These are phyloP conservation scores for Rhodotorula sp. DNA, from an alignment of 1,284 basidiomycete genomes.

Conservation along the genomic window DNA sequence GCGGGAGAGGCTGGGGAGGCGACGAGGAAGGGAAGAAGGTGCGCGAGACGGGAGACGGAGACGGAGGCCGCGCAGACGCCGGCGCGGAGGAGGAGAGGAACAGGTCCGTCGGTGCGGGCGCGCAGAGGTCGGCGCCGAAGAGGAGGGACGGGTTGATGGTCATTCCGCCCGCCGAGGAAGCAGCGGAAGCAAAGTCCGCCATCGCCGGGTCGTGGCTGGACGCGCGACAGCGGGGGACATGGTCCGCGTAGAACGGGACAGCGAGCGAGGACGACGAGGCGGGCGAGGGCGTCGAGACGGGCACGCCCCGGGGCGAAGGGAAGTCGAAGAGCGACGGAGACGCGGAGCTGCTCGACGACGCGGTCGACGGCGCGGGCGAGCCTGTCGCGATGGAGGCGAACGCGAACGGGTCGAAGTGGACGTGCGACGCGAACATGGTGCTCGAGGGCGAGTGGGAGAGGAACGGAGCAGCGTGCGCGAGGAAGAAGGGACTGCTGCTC, in stretches of 20 bases:
- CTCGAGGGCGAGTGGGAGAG: neutral
- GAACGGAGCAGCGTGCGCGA: neutral
- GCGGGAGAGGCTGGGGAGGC: neutral
- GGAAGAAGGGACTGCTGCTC: neutral
- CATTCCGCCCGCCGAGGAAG: too few species aligned
- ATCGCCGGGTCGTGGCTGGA: too few species aligned
- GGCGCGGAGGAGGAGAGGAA: neutral
- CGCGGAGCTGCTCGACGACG: neutral
- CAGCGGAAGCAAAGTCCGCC: neutral
- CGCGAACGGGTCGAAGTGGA: neutral
- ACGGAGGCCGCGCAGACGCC: neutral
- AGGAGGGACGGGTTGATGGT: slow-evolving; percentile 4
- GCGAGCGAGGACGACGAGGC: neutral
- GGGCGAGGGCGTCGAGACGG: neutral
- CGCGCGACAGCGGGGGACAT: neutral
- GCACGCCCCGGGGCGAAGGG: neutral
- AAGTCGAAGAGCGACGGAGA: neutral
- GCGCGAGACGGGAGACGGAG: neutral
- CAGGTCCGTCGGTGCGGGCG: neutral
- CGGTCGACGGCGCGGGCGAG: neutral
- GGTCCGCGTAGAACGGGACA: neutral
- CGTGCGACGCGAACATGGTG: neutral
- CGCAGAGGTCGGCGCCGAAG: neutral
- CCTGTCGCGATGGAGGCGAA: neutral
- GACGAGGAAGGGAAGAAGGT: slow-evolving; percentile 1